Conservation (phyloP, 257 asterid species). For the Ajuga chamaepitys region DNA sequence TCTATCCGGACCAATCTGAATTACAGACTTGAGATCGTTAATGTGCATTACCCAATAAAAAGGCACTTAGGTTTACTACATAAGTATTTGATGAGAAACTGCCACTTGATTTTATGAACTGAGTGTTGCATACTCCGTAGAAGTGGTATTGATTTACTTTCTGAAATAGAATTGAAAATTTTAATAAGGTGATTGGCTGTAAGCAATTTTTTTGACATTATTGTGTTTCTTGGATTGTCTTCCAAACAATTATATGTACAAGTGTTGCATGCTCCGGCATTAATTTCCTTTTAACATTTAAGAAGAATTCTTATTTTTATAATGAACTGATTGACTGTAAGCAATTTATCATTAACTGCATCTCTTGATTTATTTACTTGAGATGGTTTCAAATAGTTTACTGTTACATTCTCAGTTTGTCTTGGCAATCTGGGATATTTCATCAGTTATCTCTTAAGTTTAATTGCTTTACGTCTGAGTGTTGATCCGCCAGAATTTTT, state of each 20-base stretch:
- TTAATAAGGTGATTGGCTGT: too few relatives aligned
- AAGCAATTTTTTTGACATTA: too few relatives aligned
- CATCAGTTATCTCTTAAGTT: not conserved
- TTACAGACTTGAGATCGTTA: not conserved
- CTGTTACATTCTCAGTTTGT: not conserved
- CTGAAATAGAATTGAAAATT: too few relatives aligned
- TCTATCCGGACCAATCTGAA: not conserved
- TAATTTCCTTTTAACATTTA: too few relatives aligned
- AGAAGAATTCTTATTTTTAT: too few relatives aligned
- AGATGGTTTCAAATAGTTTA: not conserved
- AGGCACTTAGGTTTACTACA: not conserved
- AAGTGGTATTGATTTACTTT: not conserved
- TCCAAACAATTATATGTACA: too few relatives aligned
- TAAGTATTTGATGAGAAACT: not conserved
- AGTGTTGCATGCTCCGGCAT: too few relatives aligned
- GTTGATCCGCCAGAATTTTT: not conserved
- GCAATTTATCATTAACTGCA: not conserved
- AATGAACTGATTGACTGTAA: not conserved
- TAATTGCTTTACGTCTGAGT: not conserved
- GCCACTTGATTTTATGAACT: not conserved
- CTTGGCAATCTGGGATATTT: not conserved
- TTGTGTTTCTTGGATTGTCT: not conserved
- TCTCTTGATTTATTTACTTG: constrained; percentile 6
- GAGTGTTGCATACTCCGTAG: not conserved
- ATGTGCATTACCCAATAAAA: not conserved